These are phyloP conservation scores for Paratrypanosoma confusum DNA, from an alignment of 208 protist species.

Conservation along the genomic window DNA sequence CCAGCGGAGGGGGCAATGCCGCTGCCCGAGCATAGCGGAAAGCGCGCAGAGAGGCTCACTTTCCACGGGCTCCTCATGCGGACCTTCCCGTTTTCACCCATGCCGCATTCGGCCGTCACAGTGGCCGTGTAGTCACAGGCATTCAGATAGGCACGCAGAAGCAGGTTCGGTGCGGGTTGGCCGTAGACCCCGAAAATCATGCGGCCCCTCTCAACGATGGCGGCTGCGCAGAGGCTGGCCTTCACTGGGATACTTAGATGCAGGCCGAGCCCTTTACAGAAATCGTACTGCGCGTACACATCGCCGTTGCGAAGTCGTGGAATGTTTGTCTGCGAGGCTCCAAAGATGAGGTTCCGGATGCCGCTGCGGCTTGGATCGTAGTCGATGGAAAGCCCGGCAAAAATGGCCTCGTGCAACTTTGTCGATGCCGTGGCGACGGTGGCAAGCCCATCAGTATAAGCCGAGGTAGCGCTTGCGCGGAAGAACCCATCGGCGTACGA, in stretches of 20 bases:
- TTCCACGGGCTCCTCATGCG: too few species aligned
- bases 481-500: slow-evolving; percentile 22
- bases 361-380: slow-evolving; percentile 69
- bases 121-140: slow-evolving; percentile 29
- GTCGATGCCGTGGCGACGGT: slow-evolving; percentile 33
- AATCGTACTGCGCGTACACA: slow-evolving; percentile 39
- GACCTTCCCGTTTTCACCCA: slow-evolving; percentile 53
- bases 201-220: slow-evolving; percentile 32
- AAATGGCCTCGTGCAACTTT: slow-evolving; percentile 14
- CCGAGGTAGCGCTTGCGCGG: slow-evolving; percentile 12
- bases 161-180: slow-evolving; percentile 38
- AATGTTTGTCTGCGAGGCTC: slow-evolving; percentile 22
- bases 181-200: slow-evolving; percentile 48
- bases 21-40: too few species aligned
- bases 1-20: too few species aligned
- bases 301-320: slow-evolving; percentile 33
- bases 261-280: slow-evolving; percentile 22
- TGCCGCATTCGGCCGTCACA: slow-evolving; percentile 28
- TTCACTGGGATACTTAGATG: slow-evolving; percentile 46
- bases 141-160: slow-evolving; percentile 45
- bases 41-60: too few species aligned
- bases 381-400: slow-evolving; percentile 15
- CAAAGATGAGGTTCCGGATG: slow-evolving; percentile 31
- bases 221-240: slow-evolving; percentile 24
- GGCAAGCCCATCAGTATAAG: slow-evolving; percentile 17